Conservation (phyloP, 495 filamentous ascomycete species). For the Cladorrhinum samala region DNA sequence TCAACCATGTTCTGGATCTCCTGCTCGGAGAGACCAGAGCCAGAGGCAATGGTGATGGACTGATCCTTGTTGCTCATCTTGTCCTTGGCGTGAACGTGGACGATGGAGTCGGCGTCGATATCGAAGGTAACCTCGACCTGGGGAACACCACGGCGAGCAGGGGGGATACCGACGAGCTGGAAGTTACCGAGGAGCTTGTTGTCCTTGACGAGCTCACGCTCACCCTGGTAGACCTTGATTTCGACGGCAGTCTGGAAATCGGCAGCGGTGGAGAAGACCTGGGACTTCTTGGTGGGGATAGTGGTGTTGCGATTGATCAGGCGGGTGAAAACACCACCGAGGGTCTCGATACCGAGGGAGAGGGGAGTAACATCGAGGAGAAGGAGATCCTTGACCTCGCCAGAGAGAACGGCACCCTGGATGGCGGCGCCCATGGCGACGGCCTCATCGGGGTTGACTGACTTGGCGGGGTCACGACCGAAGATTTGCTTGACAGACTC, state of each 20-base stretch:
- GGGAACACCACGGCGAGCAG: slow-evolving; percentile 94
- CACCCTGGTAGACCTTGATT: slow-evolving; percentile 99
- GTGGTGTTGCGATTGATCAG: slow-evolving; percentile 99
- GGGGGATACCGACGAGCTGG: slow-evolving; percentile 97
- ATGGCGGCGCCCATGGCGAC: slow-evolving; percentile 98
- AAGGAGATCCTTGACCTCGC: slow-evolving; percentile 94
- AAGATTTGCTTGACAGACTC: slow-evolving; percentile 98
- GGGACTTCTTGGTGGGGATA: slow-evolving; percentile 99
- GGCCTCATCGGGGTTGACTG: slow-evolving; percentile 98
- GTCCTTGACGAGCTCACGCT: slow-evolving; percentile 98
- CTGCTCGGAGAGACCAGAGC: slow-evolving; percentile 89
- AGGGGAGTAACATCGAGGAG: slow-evolving; percentile 96
- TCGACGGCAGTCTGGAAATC: slow-evolving; percentile 99
- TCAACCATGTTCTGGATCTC: slow-evolving; percentile 97
- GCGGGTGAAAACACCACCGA: slow-evolving; percentile 98
- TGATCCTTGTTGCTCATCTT: slow-evolving; percentile 99
- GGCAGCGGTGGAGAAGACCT: slow-evolving; percentile 96
- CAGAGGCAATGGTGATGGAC: slow-evolving; percentile 97
- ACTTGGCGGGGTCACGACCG: slow-evolving; percentile 96
- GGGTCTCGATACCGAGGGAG: slow-evolving; percentile 98
- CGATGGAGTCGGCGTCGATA: slow-evolving; percentile 98
- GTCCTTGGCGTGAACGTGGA: slow-evolving; percentile 98
- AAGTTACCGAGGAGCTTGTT: slow-evolving; percentile 99
- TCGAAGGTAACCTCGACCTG: slow-evolving; percentile 99
- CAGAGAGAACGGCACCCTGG: slow-evolving; percentile 93